Conservation (phyloP, 1,139 yeast species). For the Wickerhamomyces sp. region DNA sequence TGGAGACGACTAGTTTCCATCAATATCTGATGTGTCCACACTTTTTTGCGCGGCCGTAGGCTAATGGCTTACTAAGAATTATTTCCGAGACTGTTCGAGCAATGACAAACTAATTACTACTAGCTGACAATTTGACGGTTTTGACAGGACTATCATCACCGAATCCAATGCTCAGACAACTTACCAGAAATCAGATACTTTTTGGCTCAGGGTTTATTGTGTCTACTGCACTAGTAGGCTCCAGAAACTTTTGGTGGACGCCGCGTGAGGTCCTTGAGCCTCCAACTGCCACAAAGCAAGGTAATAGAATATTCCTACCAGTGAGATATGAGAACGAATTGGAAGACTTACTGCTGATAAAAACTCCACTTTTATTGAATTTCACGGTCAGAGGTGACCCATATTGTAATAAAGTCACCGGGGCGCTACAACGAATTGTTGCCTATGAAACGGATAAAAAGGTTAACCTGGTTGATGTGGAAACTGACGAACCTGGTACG, state of each 20-base stretch:
- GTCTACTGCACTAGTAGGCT: constrained; percentile 15
- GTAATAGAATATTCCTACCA: constrained; percentile 36
- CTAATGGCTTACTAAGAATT: not conserved
- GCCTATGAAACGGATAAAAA: constrained; percentile 46
- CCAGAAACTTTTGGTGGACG: constrained; percentile 24
- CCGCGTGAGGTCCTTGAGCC: constrained; percentile 26
- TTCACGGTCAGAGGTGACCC: constrained; percentile 69
- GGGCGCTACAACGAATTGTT: constrained; percentile 51
- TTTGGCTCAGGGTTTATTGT: constrained; percentile 22
- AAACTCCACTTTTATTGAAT: constrained; percentile 62
- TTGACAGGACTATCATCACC: not conserved
- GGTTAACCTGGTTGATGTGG: constrained; percentile 64
- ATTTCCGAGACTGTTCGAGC: not conserved
- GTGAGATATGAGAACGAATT: constrained; percentile 49
- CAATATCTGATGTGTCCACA: too few species aligned
- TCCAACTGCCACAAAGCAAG: constrained; percentile 24
- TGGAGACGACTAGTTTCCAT: too few species aligned
- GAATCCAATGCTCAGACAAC: constrained; percentile 5
- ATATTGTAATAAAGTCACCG: constrained; percentile 57
- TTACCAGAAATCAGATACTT: constrained; percentile 18
- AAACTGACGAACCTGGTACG: constrained; percentile 61
- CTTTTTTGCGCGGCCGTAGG: too few species aligned
- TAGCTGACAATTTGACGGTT: not conserved
- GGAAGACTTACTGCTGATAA: constrained; percentile 45
- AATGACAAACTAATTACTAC: not conserved